These are phyloP conservation scores for Starmerella ratchasimensis DNA, from an alignment of 805 yeast species.

Conservation along the genomic window DNA sequence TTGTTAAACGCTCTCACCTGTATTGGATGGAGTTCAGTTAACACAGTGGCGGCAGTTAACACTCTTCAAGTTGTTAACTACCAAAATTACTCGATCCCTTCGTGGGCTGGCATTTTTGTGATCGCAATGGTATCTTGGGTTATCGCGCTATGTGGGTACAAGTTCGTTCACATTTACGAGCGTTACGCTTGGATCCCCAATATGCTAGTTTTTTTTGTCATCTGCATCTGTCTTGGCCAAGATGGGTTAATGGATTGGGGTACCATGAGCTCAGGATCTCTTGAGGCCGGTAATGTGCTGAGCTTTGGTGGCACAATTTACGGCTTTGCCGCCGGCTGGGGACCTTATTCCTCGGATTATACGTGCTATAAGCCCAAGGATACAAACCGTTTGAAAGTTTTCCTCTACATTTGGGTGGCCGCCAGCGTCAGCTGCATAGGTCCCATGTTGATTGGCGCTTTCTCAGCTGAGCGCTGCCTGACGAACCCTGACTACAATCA, in stretches of 20 bases:
- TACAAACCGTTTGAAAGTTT: slow-evolving; percentile 45
- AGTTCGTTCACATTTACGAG: slow-evolving; percentile 67
- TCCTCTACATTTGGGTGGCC: slow-evolving; percentile 51
- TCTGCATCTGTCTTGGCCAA: slow-evolving; percentile 62
- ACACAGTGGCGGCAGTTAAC: slow-evolving; percentile 81
- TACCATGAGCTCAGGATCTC: slow-evolving; percentile 39
- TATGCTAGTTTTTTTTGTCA: slow-evolving; percentile 53
- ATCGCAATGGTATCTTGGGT: slow-evolving; percentile 50
- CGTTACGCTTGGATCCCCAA: slow-evolving; percentile 84
- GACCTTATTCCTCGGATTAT: slow-evolving; percentile 83
- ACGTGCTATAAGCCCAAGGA: slow-evolving; percentile 71
- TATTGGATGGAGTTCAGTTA: slow-evolving; percentile 92
- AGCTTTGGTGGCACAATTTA: slow-evolving; percentile 72
- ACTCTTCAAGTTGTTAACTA: slow-evolving; percentile 61
- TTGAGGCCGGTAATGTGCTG: slow-evolving; percentile 62
- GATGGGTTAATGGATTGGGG: slow-evolving; percentile 47
- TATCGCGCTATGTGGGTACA: slow-evolving; percentile 72
- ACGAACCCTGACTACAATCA: slow-evolving; percentile 33
- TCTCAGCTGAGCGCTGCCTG: slow-evolving; percentile 56
- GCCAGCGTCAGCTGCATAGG: slow-evolving; percentile 55
- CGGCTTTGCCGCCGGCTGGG: slow-evolving; percentile 92
- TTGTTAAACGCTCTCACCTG: slow-evolving; percentile 69
- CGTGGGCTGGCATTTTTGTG: slow-evolving; percentile 82
- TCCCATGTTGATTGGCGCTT: slow-evolving; percentile 74
- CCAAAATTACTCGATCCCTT: slow-evolving; percentile 43